Conservation (phyloP, 179 eudicot genomes). For the Camellia oleifera region DNA sequence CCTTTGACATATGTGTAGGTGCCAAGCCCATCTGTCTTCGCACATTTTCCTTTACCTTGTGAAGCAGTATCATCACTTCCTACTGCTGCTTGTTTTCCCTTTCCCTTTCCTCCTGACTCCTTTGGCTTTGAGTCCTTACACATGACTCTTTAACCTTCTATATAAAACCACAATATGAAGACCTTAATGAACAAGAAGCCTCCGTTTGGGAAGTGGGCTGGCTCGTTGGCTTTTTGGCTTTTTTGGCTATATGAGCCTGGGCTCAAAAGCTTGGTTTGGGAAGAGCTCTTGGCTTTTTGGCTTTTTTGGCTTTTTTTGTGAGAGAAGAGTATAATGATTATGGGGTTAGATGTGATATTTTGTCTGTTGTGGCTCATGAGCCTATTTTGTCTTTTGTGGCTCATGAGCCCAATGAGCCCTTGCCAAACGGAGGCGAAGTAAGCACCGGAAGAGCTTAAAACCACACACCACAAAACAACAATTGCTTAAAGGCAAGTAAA, state of each 20-base stretch:
- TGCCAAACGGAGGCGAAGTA: too few species aligned
- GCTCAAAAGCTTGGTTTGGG: too few species aligned
- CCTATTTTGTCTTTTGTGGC: too few species aligned
- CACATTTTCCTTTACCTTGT: conserved; percentile 86
- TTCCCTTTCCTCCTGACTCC: conserved; percentile 81
- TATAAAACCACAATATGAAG: conserved; percentile 1
- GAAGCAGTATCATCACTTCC: conserved; percentile 70
- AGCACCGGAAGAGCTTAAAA: neutral
- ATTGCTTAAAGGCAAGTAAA: neutral
- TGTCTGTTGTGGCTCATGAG: too few species aligned
- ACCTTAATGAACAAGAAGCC: neutral
- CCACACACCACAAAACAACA: neutral
- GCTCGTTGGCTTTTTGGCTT: too few species aligned
- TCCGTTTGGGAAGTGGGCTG: too few species aligned
- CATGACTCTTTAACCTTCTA: conserved; percentile 37
- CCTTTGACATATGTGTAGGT: conserved; percentile 98
- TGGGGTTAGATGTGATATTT: too few species aligned
- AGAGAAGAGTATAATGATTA: too few species aligned
- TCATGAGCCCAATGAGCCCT: too few species aligned
- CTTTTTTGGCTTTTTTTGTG: too few species aligned
- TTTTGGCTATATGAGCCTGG: too few species aligned
- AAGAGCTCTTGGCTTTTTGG: too few species aligned
- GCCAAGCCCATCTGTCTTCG: conserved; percentile 77
- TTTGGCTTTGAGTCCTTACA: conserved; percentile 76
- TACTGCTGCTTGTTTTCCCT: conserved; percentile 79